phyloP scores from a whole-genome alignment of 2,329 filamentous ascomycete species.

The Periconia sp. region DNA sequence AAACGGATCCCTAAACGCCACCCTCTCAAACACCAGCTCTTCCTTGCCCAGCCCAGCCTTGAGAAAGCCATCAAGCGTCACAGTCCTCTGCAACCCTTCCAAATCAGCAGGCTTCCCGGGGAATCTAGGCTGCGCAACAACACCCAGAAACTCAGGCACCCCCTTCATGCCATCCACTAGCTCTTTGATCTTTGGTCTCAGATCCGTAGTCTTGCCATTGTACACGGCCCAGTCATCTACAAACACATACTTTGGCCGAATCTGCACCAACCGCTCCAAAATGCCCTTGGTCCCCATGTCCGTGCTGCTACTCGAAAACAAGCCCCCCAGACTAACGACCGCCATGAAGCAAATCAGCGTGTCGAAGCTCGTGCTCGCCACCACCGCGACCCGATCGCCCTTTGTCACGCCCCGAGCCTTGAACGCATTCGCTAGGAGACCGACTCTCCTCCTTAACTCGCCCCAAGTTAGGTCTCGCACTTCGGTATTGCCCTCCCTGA shows the following conservation, averaged over 20 bases:
- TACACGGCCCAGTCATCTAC: constrained; percentile 82
- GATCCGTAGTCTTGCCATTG: constrained; percentile 76
- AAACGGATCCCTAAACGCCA: constrained; percentile 76
- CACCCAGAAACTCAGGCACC: constrained; percentile 65
- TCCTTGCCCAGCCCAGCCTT: constrained; percentile 44
- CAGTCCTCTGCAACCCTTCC: constrained; percentile 56
- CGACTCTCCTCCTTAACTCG: constrained; percentile 67
- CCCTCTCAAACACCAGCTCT: constrained; percentile 61
- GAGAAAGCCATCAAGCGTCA: constrained; percentile 52
- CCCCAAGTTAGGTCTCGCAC: constrained; percentile 67
- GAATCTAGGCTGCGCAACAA: constrained; percentile 73
- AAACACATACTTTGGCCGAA: constrained; percentile 80
- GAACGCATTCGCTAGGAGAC: constrained; percentile 69
- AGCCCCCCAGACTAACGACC: constrained; percentile 70
- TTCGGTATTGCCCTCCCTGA: constrained; percentile 68
- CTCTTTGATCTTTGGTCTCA: constrained; percentile 73
- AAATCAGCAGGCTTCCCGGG: constrained; percentile 63
- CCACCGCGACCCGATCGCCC: constrained; percentile 77
- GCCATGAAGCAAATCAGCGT: constrained; percentile 76
- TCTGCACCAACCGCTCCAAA: constrained; percentile 74
- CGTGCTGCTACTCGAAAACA: constrained; percentile 79
- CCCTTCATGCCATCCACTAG: constrained; percentile 68
- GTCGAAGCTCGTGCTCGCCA: constrained; percentile 76
- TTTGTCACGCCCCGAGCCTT: constrained; percentile 67
- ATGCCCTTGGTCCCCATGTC: constrained; percentile 85